phyloP scores from a whole-genome alignment of 1,284 basidiomycete species.

The Marasmius oreades region DNA sequence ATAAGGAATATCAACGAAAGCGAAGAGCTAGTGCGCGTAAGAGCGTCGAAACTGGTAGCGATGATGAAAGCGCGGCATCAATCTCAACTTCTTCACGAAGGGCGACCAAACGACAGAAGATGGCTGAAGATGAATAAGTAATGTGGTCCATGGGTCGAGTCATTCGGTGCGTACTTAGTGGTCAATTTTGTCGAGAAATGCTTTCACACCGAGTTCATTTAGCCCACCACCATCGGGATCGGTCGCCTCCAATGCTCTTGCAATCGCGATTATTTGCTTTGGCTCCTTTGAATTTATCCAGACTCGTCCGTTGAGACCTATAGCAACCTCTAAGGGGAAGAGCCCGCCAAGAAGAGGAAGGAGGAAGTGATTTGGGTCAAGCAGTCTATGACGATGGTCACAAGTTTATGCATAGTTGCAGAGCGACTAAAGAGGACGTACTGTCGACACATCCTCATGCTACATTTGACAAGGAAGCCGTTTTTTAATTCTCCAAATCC shows the following conservation, averaged over 20 bases:
- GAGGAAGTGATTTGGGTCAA: conserved; percentile 73
- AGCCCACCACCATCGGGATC: conserved; percentile 65
- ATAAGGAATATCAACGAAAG: conserved; percentile 72
- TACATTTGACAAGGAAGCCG: conserved; percentile 74
- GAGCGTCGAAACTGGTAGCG: conserved; percentile 59
- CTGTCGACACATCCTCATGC: conserved; percentile 75
- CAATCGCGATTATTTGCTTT: conserved; percentile 63
- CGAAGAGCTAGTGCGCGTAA: conserved; percentile 61
- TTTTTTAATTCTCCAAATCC: conserved; percentile 83
- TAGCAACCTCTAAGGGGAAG: conserved; percentile 75
- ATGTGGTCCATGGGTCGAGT: neutral
- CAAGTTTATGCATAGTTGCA: conserved; percentile 1
- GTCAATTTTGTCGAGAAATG: conserved; percentile 54
- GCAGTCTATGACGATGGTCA: conserved; percentile 42
- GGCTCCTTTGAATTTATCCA: conserved; percentile 73
- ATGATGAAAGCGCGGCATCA: conserved; percentile 58
- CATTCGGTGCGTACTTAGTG: conserved; percentile 28
- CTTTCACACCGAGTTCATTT: conserved; percentile 48
- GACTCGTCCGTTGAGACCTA: conserved; percentile 79
- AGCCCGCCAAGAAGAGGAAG: conserved; percentile 68
- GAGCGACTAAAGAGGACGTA: conserved; percentile 36
- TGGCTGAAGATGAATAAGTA: conserved; percentile 49
- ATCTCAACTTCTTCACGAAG: conserved; percentile 44
- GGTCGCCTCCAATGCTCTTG: conserved; percentile 68
- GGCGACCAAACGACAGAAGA: conserved; percentile 58